Evolutionary conservation across 2,329 filamentous ascomycete genomes (phyloP).

Genomic region (Pyricularia pennisetigena): DNA sequence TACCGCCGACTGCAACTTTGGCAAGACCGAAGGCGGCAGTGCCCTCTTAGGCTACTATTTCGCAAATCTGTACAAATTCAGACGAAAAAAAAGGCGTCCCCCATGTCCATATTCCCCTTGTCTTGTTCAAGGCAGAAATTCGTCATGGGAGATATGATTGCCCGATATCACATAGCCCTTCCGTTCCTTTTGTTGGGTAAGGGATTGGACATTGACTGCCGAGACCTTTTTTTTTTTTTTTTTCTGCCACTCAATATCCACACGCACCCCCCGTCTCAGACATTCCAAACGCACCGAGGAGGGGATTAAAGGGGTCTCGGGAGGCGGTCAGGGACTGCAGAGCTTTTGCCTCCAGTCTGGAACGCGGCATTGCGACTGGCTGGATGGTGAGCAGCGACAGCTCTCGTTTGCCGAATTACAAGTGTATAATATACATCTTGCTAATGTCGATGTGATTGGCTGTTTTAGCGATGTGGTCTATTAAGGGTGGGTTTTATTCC

Average conservation of each 20-base stretch:
- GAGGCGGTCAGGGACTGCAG: neutral
- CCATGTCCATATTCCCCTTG: neutral
- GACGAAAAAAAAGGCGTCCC: neutral
- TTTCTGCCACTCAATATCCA: neutral
- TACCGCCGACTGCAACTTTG: neutral
- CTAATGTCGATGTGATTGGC: neutral
- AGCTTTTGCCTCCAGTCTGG: neutral
- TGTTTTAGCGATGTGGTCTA: neutral
- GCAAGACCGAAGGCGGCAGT: neutral
- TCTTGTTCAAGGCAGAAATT: neutral
- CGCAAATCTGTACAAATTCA: neutral
- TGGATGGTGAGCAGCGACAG: neutral
- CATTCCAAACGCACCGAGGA: neutral
- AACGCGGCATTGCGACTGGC: neutral
- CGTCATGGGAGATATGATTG: neutral
- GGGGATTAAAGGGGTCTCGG: neutral
- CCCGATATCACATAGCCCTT: neutral
- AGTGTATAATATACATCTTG: neutral
- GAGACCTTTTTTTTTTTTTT: too few species aligned
- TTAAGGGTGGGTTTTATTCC: neutral
- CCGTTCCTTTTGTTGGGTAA: neutral
- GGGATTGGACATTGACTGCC: neutral
- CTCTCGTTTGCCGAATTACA: neutral
- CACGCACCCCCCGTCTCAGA: neutral
- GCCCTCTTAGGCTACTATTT: neutral